Percentiles rank a stretch among this genome's conserved stretches.
Conservation (phyloP, 805 yeast genomes). For the Candida cerambycidarum region DNA sequence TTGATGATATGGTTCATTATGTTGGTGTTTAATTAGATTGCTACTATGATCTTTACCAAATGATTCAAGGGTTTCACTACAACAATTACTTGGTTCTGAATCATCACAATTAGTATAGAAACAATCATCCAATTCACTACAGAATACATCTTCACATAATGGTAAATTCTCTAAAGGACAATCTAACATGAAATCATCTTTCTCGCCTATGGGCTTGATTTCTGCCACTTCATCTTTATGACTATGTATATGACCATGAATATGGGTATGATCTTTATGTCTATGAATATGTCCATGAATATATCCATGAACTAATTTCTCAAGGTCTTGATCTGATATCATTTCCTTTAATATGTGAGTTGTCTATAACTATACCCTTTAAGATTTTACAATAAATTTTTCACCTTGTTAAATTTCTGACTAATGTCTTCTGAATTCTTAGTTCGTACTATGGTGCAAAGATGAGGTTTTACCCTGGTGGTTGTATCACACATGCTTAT, state of each 20-base stretch:
- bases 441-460: background rate
- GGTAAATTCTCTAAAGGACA: slow-evolving; percentile 28
- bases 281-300: slow-evolving; percentile 70
- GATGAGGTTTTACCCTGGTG: background rate
- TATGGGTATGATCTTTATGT: slow-evolving; percentile 59
- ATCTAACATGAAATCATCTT: background rate
- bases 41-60: slow-evolving; percentile 6
- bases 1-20: background rate
- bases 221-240: slow-evolving; percentile 17
- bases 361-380: too few relatives aligned
- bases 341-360: background rate
- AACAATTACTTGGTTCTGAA: slow-evolving; percentile 6
- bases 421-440: background rate
- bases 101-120: slow-evolving; percentile 38
- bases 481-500: background rate
- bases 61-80: slow-evolving; percentile 6
- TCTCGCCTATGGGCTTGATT: background rate
- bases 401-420: background rate
- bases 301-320: slow-evolving; percentile 41
- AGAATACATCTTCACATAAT: slow-evolving; percentile 41
- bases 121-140: slow-evolving; percentile 46
- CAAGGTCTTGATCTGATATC: slow-evolving; percentile 7
- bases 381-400: background rate
- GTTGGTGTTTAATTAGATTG: too few relatives aligned
- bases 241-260: slow-evolving; percentile 68